Evolutionary conservation across 805 yeast species (phyloP).

Genomic region (Wickerhamiella alocasiicola): DNA sequence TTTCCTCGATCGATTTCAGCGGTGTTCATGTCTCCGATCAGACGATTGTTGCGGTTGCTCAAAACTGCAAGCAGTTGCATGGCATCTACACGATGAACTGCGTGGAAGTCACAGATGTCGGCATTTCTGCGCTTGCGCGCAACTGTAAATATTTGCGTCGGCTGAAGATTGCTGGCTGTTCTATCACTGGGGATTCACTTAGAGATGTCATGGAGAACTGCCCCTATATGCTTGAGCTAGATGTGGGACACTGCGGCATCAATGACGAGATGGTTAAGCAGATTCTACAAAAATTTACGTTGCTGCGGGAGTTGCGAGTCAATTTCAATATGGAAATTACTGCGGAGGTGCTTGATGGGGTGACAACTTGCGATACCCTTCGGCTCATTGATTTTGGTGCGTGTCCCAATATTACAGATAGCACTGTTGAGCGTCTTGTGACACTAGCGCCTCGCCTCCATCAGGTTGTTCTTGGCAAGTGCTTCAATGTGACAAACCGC

Average conservation of each 20-base stretch:
- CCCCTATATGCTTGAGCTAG: slow-evolving; percentile 75
- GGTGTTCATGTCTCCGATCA: slow-evolving; percentile 64
- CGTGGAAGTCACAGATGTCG: slow-evolving; percentile 50
- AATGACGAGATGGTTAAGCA: slow-evolving; percentile 48
- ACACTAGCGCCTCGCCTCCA: slow-evolving; percentile 71
- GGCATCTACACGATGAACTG: slow-evolving; percentile 87
- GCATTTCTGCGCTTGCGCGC: slow-evolving; percentile 45
- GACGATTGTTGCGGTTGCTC: slow-evolving; percentile 54
- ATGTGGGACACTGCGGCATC: slow-evolving; percentile 31
- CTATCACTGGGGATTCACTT: slow-evolving; percentile 53
- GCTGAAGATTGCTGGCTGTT: slow-evolving; percentile 59
- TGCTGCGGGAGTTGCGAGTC: slow-evolving; percentile 71
- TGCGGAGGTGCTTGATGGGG: slow-evolving; percentile 43
- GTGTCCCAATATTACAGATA: slow-evolving; percentile 66
- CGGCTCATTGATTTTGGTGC: slow-evolving; percentile 78
- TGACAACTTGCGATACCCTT: slow-evolving; percentile 42
- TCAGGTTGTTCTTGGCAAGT: slow-evolving; percentile 80
- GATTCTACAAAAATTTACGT: slow-evolving; percentile 50
- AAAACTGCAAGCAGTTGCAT: slow-evolving; percentile 63
- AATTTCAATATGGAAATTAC: slow-evolving; percentile 60
- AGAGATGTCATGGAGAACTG: slow-evolving; percentile 54
- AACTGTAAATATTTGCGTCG: slow-evolving; percentile 68
- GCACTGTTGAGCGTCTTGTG: slow-evolving; percentile 59
- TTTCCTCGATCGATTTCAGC: slow-evolving; percentile 80
- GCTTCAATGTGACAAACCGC: slow-evolving; percentile 73